phyloP scores from a whole-genome alignment of 176 grass and related monocot genomes.

The Musa acuminata region DNA sequence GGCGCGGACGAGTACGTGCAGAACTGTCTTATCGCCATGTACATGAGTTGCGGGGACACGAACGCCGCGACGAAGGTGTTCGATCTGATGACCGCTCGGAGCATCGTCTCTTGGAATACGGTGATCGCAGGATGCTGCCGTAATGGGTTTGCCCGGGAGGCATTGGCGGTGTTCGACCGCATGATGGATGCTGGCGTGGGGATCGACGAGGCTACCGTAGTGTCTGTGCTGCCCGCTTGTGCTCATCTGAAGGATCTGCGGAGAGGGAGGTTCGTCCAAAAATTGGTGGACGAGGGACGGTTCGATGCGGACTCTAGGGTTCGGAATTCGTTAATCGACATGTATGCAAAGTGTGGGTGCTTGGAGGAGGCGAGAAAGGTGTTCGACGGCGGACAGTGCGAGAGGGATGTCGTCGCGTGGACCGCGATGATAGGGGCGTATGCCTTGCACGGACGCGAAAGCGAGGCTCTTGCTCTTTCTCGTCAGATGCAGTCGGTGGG shows the following conservation, averaged over 20 bases:
- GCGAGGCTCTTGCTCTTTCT: constrained; percentile 29
- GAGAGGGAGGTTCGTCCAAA: constrained; percentile 36
- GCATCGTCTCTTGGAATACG: constrained; percentile 49
- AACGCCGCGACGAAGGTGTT: constrained; percentile 30
- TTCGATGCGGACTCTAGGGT: constrained; percentile 34
- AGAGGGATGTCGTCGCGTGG: constrained; percentile 56
- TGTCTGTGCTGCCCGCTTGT: constrained; percentile 54
- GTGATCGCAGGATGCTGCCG: constrained; percentile 37
- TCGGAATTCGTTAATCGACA: constrained; percentile 51
- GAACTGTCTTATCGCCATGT: constrained; percentile 51
- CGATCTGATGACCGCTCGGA: constrained; percentile 23
- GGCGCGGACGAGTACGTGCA: constrained; percentile 40
- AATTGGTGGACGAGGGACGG: constrained; percentile 32
- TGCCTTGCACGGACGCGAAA: constrained; percentile 17
- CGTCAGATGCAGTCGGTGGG: constrained; percentile 30
- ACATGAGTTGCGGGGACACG: constrained; percentile 42
- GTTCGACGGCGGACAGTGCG: constrained; percentile 26
- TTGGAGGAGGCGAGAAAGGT: constrained; percentile 38
- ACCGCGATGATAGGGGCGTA: constrained; percentile 47
- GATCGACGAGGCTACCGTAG: constrained; percentile 40
- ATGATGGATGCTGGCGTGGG: constrained; percentile 24
- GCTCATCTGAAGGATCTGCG: constrained; percentile 35
- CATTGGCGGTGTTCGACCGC: constrained; percentile 32
- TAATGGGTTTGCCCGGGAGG: constrained; percentile 29
- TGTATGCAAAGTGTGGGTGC: constrained; percentile 59